Conservation (phyloP, 75 land plant species). For the Sequoiadendron giganteum region DNA sequence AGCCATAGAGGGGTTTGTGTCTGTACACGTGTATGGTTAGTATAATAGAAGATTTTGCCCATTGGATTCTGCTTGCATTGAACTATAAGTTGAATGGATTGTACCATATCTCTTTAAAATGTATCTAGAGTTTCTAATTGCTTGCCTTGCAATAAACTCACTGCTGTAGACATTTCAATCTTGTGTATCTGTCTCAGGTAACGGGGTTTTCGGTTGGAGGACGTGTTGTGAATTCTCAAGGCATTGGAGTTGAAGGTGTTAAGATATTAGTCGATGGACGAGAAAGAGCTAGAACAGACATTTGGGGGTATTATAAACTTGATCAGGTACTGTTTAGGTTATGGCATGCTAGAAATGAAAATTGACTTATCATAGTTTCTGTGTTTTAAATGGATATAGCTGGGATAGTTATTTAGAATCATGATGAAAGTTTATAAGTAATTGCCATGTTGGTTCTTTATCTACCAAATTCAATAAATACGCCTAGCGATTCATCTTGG, state of each 20-base stretch:
- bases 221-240: conserved; percentile 72
- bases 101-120: background rate
- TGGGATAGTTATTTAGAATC: background rate
- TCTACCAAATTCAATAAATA: background rate
- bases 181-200: conserved; percentile 45
- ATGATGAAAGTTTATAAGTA: background rate
- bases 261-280: conserved; percentile 77
- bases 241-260: conserved; percentile 69
- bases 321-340: conserved; percentile 64
- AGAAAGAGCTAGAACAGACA: conserved; percentile 73
- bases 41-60: background rate
- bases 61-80: background rate
- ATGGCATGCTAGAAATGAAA: background rate
- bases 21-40: background rate
- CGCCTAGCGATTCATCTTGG: background rate
- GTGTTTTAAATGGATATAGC: background rate
- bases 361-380: background rate
- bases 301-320: conserved; percentile 83
- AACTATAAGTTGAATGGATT: background rate
- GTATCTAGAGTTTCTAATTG: background rate
- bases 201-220: conserved; percentile 99
- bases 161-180: background rate
- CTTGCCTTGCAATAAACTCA: background rate
- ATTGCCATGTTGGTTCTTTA: background rate
- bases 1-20: background rate